Conservation (phyloP, 257 asterid genomes). For the Parsonsia alboflavescens region DNA sequence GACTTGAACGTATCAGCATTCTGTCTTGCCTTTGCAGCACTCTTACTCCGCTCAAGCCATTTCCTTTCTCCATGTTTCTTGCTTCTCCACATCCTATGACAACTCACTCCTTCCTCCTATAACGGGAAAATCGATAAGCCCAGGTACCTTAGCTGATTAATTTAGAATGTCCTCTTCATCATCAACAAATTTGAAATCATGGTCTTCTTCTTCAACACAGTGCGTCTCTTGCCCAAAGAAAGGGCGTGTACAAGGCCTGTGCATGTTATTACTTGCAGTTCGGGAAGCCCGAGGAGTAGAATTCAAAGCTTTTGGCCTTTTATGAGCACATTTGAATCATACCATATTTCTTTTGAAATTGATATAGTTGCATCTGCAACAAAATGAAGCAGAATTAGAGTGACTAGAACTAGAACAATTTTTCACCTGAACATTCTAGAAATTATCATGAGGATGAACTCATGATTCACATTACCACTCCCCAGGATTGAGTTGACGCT, state of each 20-base stretch:
- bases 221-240: slow-evolving; percentile 34
- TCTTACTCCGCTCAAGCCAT: slow-evolving; percentile 31
- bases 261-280: slow-evolving; percentile 18
- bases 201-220: slow-evolving; percentile 6
- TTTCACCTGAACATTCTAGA: not conserved
- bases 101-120: slow-evolving; percentile 70
- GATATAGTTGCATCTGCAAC: too few relatives aligned
- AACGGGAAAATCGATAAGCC: slow-evolving; percentile 58
- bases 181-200: slow-evolving; percentile 33
- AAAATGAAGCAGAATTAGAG: too few relatives aligned
- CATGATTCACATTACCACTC: slow-evolving; percentile 99
- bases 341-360: slow-evolving; percentile 74
- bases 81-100: slow-evolving; percentile 41
- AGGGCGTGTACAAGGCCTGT: slow-evolving; percentile 29
- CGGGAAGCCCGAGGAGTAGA: not conserved
- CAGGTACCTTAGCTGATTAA: slow-evolving; percentile 23
- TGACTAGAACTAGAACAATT: not conserved
- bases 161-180: slow-evolving; percentile 27
- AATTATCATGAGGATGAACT: slow-evolving; percentile 24
- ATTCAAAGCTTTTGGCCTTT: slow-evolving; percentile 53
- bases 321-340: slow-evolving; percentile 89
- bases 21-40: slow-evolving; percentile 26
- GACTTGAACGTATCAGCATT: slow-evolving; percentile 28
- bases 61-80: slow-evolving; percentile 53
- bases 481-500: slow-evolving; percentile 62